These are phyloP conservation scores for Lotmaria passim DNA, from an alignment of 208 protist genomes.

Conservation along the genomic window DNA sequence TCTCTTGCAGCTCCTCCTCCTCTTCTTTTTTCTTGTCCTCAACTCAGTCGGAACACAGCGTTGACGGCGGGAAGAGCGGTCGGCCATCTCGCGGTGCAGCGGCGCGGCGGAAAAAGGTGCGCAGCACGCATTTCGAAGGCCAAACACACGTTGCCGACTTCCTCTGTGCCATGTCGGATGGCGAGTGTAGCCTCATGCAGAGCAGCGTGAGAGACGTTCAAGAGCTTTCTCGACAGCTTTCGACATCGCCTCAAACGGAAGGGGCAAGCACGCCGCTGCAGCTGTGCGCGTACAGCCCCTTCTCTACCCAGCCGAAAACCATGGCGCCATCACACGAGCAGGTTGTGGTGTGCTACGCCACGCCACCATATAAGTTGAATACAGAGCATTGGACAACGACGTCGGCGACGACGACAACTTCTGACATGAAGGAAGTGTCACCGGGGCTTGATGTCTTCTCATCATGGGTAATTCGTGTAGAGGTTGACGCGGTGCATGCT, in stretches of 20 bases:
- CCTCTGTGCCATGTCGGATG: neutral
- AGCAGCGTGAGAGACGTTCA: neutral
- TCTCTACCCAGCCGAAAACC: neutral
- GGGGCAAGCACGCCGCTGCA: neutral
- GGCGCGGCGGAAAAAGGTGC: too few species aligned
- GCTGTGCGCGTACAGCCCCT: neutral
- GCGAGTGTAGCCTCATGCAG: neutral
- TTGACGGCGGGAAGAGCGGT: too few species aligned
- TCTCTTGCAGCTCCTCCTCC: neutral
- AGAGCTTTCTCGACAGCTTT: neutral
- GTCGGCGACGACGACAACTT: neutral
- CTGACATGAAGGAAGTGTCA: neutral
- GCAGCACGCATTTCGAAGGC: neutral
- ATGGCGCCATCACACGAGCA: neutral
- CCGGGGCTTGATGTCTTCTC: slow-evolving; percentile 4
- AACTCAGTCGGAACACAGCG: too few species aligned
- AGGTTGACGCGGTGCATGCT: slow-evolving; percentile 23
- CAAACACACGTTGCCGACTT: neutral
- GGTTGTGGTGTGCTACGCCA: neutral
- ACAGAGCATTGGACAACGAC: neutral
- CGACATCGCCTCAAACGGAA: neutral
- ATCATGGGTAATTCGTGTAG: slow-evolving; percentile 20
- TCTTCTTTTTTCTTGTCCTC: neutral
- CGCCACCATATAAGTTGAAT: neutral
- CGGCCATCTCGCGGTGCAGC: too few species aligned